Conservation (phyloP, 306 rosid species). For the Glycyrrhiza uralensis region DNA sequence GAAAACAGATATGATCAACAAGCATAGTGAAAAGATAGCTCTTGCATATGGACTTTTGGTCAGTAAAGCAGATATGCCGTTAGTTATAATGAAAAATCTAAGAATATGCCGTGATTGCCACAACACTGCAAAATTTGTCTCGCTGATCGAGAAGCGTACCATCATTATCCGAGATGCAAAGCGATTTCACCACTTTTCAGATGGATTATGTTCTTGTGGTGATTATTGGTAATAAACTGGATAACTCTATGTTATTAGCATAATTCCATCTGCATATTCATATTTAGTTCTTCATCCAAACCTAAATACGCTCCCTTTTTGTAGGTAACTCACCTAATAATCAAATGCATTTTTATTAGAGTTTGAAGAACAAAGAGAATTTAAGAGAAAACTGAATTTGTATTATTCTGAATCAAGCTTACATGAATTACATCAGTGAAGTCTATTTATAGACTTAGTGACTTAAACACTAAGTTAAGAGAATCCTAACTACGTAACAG, state of each 20-base stretch:
- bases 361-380: no score
- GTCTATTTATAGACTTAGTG: no score
- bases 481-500: no score
- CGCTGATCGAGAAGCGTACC: conserved; percentile 50
- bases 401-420: no score
- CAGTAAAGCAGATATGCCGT: conserved; percentile 32
- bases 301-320: background rate
- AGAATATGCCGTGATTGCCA: conserved; percentile 78
- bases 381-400: no score
- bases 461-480: no score
- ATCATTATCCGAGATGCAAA: conserved; percentile 68
- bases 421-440: no score
- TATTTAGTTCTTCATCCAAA: background rate
- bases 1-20: conserved; percentile 60
- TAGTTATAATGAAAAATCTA: conserved; percentile 62
- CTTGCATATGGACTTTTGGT: conserved; percentile 78
- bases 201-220: conserved; percentile 65
- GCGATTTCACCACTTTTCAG: conserved; percentile 69
- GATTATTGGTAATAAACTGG: conserved; percentile 56
- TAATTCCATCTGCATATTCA: background rate
- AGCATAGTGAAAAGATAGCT: conserved; percentile 83
- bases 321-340: background rate
- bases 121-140: conserved; percentile 53
- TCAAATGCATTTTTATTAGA: no score
- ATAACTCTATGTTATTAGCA: background rate